Percentiles rank a stretch among this genome's conserved stretches.
Conservation (phyloP, 2,329 filamentous ascomycete genomes). For the Fusarium phyllophilum region DNA sequence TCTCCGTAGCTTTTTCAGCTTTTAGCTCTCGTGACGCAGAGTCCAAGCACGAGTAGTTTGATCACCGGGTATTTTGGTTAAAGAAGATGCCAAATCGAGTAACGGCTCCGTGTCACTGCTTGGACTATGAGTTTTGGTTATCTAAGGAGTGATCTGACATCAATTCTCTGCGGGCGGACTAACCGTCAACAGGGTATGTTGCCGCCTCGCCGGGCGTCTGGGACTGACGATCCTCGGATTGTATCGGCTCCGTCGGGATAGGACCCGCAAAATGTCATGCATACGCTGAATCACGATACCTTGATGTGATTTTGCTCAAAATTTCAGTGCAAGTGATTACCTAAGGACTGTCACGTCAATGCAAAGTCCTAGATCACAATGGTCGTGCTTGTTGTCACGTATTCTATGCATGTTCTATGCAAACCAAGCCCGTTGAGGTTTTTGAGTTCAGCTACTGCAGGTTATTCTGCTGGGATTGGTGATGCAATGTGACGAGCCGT, state of each 20-base stretch:
- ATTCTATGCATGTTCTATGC: background rate
- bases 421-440: background rate
- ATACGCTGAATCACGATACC: background rate
- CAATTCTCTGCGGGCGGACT: background rate
- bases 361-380: background rate
- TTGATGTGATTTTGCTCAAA: background rate
- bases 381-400: background rate
- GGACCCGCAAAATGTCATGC: background rate
- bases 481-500: background rate
- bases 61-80: background rate
- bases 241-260: background rate
- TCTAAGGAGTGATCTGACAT: background rate
- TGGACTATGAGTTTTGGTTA: background rate
- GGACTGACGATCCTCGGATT: conserved; percentile 3
- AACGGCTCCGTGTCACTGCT: background rate
- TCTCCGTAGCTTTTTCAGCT: background rate
- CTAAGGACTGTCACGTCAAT: background rate
- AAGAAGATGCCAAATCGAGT: background rate
- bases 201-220: background rate
- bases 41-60: background rate
- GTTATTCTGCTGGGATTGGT: background rate
- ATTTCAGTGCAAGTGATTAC: background rate
- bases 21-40: background rate
- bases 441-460: background rate
- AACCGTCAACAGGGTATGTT: conserved; percentile 3